These are phyloP conservation scores for Seiridium cupressi DNA, from an alignment of 2,329 filamentous ascomycete species.

Conservation along the genomic window DNA sequence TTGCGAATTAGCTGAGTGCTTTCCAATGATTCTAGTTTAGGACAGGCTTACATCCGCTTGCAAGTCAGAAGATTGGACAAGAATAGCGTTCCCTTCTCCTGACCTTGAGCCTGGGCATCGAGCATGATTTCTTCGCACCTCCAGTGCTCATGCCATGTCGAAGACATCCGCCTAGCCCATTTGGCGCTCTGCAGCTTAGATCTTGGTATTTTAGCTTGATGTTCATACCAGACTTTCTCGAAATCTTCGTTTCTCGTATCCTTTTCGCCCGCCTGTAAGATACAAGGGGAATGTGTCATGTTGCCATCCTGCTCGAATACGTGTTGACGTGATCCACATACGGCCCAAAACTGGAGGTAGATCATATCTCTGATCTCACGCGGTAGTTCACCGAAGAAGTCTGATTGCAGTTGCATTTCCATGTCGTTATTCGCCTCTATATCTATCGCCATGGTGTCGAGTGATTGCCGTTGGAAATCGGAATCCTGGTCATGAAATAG, in stretches of 20 bases:
- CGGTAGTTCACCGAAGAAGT: conserved; percentile 16
- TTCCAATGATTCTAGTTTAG: background rate
- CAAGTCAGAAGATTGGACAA: conserved; percentile 16
- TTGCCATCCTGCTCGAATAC: conserved; percentile 12
- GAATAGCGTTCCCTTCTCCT: conserved; percentile 9
- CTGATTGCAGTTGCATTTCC: conserved; percentile 13
- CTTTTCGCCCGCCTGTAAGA: conserved; percentile 10
- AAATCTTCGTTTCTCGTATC: conserved; percentile 17
- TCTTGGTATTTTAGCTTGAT: conserved; percentile 10
- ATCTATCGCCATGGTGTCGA: background rate
- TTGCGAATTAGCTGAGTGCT: background rate
- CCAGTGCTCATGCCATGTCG: conserved; percentile 21
- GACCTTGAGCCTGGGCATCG: background rate
- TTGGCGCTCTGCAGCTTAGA: conserved; percentile 11
- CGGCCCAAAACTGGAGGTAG: conserved; percentile 19
- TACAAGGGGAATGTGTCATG: conserved; percentile 20
- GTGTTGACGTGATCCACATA: conserved; percentile 18
- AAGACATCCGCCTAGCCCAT: conserved; percentile 17
- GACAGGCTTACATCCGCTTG: conserved; percentile 16
- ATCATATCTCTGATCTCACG: conserved; percentile 21
- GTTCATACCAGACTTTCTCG: conserved; percentile 11
- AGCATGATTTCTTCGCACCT: conserved; percentile 20
- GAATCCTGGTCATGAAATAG: background rate
- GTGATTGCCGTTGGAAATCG: background rate
- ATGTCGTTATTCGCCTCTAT: background rate